Evolutionary conservation across 2,329 filamentous ascomycete species (phyloP).

Genomic region (Sporothrix mexicana): DNA sequence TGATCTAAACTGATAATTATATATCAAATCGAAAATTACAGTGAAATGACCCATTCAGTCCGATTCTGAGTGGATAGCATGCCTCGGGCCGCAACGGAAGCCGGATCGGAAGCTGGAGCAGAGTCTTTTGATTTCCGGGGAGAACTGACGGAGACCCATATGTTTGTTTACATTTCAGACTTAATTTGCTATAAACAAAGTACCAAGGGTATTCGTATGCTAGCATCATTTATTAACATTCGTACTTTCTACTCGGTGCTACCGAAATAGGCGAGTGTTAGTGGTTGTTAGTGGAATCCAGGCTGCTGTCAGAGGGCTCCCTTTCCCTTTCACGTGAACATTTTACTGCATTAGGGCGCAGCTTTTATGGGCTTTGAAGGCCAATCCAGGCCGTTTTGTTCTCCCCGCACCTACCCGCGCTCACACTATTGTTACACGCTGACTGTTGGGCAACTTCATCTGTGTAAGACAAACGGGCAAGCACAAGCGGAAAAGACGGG

Average conservation of each 20-base stretch:
- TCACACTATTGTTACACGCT: not conserved
- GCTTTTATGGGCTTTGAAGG: not conserved
- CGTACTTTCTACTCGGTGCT: conserved; percentile 7
- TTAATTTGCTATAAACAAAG: no score
- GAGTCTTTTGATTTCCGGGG: no score
- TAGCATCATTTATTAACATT: not conserved
- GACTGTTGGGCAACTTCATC: not conserved
- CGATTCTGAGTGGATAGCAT: not conserved
- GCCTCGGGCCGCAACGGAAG: not conserved
- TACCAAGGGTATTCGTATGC: not conserved
- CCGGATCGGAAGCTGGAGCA: not conserved
- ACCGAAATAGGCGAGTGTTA: not conserved
- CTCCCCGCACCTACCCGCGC: conserved; percentile 15
- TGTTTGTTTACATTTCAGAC: no score
- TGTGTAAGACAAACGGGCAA: conserved; percentile 15
- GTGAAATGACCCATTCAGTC: not conserved
- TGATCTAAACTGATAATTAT: no score
- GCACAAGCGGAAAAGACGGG: conserved; percentile 10
- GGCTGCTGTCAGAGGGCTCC: conserved; percentile 7
- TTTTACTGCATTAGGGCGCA: conserved; percentile 4
- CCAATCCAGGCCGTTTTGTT: not conserved
- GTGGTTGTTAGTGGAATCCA: conserved; percentile 8
- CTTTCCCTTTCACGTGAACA: conserved; percentile 19
- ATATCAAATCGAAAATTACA: no score
- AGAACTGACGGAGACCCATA: not conserved